phyloP scores from a whole-genome alignment of 2,329 filamentous ascomycete genomes.

The Colletotrichum gigasporum region DNA sequence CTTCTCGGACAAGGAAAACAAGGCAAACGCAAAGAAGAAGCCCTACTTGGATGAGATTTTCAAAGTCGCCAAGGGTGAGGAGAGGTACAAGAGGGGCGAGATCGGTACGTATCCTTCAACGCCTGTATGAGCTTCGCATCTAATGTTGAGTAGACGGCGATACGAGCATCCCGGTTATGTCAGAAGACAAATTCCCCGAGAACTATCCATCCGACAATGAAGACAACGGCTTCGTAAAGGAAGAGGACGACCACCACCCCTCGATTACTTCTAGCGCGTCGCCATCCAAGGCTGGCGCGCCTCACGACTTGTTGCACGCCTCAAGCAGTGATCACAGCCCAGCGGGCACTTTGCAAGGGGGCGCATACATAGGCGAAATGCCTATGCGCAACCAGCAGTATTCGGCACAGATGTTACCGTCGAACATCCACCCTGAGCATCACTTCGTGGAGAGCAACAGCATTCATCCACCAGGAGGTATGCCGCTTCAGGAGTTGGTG shows the following conservation, averaged over 20 bases:
- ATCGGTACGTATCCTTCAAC: conserved; percentile 56
- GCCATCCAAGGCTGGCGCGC: conserved; percentile 44
- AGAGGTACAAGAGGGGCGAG: conserved; percentile 64
- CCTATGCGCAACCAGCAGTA: conserved; percentile 54
- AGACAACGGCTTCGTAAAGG: conserved; percentile 49
- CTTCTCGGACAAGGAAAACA: conserved; percentile 64
- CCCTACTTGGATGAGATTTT: conserved; percentile 69
- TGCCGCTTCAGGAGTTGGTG: conserved; percentile 57
- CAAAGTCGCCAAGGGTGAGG: conserved; percentile 65
- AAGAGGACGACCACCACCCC: conserved; percentile 53
- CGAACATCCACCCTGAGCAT: conserved; percentile 52
- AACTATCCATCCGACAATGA: conserved; percentile 60
- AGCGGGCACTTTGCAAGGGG: conserved; percentile 41
- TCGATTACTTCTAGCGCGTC: conserved; percentile 46
- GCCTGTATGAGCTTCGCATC: background rate
- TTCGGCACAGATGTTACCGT: conserved; percentile 49
- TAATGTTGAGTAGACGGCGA: conserved; percentile 51
- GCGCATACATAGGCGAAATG: conserved; percentile 53
- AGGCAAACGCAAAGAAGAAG: conserved; percentile 63
- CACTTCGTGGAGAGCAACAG: conserved; percentile 49
- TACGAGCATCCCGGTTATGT: conserved; percentile 59
- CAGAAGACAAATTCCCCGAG: conserved; percentile 60
- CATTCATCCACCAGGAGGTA: conserved; percentile 44
- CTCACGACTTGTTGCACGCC: conserved; percentile 46
- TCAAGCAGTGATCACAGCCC: conserved; percentile 49